These are phyloP conservation scores for Aspergillus jensenii DNA, from an alignment of 2,329 filamentous ascomycete species.

Conservation along the genomic window DNA sequence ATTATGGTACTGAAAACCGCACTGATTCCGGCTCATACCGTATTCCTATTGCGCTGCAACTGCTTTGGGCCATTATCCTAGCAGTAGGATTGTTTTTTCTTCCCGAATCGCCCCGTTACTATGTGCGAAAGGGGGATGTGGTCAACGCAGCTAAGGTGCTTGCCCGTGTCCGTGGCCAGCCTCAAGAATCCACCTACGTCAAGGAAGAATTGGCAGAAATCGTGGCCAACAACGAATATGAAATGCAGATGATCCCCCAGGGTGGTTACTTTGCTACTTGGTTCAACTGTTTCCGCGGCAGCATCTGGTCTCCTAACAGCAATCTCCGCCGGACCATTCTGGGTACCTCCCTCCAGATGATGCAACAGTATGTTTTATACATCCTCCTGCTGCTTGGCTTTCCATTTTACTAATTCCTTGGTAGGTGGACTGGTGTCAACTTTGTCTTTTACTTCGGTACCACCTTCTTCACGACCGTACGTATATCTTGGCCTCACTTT, in stretches of 20 bases:
- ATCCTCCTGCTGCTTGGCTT: background rate
- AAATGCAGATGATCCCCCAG: slow-evolving; percentile 66
- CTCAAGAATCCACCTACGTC: slow-evolving; percentile 70
- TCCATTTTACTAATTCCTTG: background rate
- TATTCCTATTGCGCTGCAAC: slow-evolving; percentile 78
- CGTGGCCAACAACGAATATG: slow-evolving; percentile 85
- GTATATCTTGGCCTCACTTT: background rate
- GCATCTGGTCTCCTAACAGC: slow-evolving; percentile 53
- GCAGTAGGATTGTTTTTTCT: slow-evolving; percentile 70
- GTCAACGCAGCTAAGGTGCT: slow-evolving; percentile 64
- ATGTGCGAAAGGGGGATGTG: slow-evolving; percentile 73
- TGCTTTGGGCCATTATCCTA: slow-evolving; percentile 76
- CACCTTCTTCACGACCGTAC: slow-evolving; percentile 67
- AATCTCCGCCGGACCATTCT: slow-evolving; percentile 67
- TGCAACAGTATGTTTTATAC: slow-evolving; percentile 58
- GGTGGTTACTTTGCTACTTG: slow-evolving; percentile 67
- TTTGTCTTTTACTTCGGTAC: slow-evolving; percentile 90
- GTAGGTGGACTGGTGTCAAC: slow-evolving; percentile 74
- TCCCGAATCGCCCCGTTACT: slow-evolving; percentile 84
- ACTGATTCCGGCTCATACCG: slow-evolving; percentile 69
- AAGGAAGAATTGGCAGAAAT: slow-evolving; percentile 80
- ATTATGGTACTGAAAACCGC: slow-evolving; percentile 67
- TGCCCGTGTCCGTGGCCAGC: slow-evolving; percentile 70
- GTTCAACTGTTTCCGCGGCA: slow-evolving; percentile 63
- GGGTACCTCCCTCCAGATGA: slow-evolving; percentile 74